Base-by-base conservation (phyloP, 352 stramenopile genomes). In the Phytophthora tubulina region DNA sequence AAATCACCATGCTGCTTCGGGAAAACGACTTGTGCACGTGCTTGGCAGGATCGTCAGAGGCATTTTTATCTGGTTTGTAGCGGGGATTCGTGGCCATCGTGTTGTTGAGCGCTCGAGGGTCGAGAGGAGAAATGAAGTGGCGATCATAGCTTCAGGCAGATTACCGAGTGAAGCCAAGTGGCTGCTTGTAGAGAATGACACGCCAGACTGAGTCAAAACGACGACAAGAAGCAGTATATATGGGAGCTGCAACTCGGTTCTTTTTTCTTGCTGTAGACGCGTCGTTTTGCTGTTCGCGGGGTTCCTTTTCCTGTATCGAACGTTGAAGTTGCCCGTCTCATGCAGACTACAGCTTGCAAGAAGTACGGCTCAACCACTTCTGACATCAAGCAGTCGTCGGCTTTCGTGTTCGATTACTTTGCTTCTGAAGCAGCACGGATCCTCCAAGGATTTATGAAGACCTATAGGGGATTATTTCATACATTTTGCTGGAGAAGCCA, bases 261-360 rank as follows among this genome's bases (percentile, higher is more conserved):
- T 53, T 54, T 63, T 49, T 63, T 35, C 38, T 48, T 6, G 7
- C 30, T 61, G 53, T 61, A 61, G 52, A 59, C n/a, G 17, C 6
- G 30, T 61, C 38, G 38, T 41, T 50, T 61, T 39, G 53, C 53
- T 64, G 57, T 64, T 39, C 44, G 56, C 7, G n/a, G 8, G 56
- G 32, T 30, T 63, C 32, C 14, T 35, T 61, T 61, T 56, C 31
- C 14, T 42, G 5, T 39, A 15, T 63, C 39, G 31, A 41, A 31
- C 11, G n/a, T 35, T 48, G 52, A 46, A 46, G 15, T 39, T 55
- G 32, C 51, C 51, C 35, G 33, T 35, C 33, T 46, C 52, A 58
- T 4, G 4, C 7, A 4, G 15, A 17, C 44, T 11, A 39, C 35
- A 11, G 7, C 35, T 27, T 6, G 6, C 17, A 15, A 27, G 21